A percentile compares a stretch with the other conserved stretches of the same genome.
These are phyloP conservation scores for Artemisia tridentata DNA, from an alignment of 129 eudicot species.

Conservation along the genomic window DNA sequence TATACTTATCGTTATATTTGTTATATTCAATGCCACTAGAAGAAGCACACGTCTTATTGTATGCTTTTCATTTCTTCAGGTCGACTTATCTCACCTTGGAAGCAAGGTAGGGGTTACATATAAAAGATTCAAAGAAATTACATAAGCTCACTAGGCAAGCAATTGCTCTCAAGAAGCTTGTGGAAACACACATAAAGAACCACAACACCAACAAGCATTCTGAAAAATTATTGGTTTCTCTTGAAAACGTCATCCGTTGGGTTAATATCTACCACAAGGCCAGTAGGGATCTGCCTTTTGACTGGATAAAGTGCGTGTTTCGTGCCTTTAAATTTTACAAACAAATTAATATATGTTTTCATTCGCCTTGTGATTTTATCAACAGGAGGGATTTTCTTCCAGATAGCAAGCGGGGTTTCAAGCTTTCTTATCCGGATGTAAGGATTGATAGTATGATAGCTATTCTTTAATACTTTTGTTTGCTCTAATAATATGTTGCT, in stretches of 20 bases:
- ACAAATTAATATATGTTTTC: too few relatives aligned
- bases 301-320: not conserved
- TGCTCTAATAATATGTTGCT: not conserved
- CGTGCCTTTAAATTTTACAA: too few relatives aligned
- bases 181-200: not conserved
- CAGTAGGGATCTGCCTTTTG: not conserved
- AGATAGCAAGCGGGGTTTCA: not conserved
- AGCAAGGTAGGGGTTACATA: not conserved
- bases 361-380: too few relatives aligned
- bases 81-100: conserved; percentile 4
- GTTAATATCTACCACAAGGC: not conserved
- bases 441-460: not conserved
- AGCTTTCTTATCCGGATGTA: conserved; percentile 1
- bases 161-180: not conserved
- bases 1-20: too few relatives aligned
- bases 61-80: conserved; percentile 2
- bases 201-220: not conserved
- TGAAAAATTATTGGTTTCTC: not conserved
- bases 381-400: not conserved
- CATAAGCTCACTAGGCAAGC: not conserved
- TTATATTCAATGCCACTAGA: too few relatives aligned
- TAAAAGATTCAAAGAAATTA: not conserved
- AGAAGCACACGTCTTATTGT: too few relatives aligned
- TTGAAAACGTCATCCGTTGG: not conserved
- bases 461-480: not conserved